A percentile compares a stretch with the other conserved stretches of the same genome.
phyloP scores from a whole-genome alignment of 495 filamentous ascomycete species.

The Xylaria grammica region DNA sequence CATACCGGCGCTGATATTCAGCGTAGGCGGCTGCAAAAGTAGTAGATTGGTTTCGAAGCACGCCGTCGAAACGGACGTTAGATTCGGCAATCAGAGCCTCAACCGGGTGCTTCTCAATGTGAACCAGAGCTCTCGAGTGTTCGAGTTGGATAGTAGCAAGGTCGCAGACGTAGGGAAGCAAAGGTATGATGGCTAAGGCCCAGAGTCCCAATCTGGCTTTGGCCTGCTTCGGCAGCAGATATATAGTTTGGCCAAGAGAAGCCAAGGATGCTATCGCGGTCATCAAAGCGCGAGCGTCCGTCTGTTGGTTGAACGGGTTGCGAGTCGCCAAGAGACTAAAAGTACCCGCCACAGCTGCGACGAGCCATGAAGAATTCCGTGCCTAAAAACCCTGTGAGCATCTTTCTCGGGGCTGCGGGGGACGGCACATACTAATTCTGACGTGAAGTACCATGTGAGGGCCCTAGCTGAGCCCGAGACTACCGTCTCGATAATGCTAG shows the following conservation, averaged over 20 bases:
- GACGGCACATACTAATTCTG: constrained; percentile 30
- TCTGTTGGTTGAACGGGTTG: constrained; percentile 29
- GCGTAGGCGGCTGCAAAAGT: constrained; percentile 46
- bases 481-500: constrained; percentile 7
- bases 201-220: constrained; percentile 25
- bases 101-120: constrained; percentile 48
- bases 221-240: constrained; percentile 30
- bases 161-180: constrained; percentile 31
- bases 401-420: not conserved
- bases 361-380: constrained; percentile 29
- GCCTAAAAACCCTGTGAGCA: constrained; percentile 23
- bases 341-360: constrained; percentile 29
- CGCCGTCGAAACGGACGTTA: constrained; percentile 40
- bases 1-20: constrained; percentile 61
- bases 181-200: constrained; percentile 22
- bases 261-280: constrained; percentile 27
- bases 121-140: constrained; percentile 8
- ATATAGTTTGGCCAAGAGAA: constrained; percentile 26
- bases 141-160: constrained; percentile 12
- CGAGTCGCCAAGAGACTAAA: constrained; percentile 33
- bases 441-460: constrained; percentile 35
- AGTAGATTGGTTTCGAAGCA: constrained; percentile 53
- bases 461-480: constrained; percentile 31
- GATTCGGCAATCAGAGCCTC: constrained; percentile 49
- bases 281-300: constrained; percentile 23